Base-by-base conservation (phyloP, 1,284 basidiomycete genomes). In the Tilletia setariae region DNA sequence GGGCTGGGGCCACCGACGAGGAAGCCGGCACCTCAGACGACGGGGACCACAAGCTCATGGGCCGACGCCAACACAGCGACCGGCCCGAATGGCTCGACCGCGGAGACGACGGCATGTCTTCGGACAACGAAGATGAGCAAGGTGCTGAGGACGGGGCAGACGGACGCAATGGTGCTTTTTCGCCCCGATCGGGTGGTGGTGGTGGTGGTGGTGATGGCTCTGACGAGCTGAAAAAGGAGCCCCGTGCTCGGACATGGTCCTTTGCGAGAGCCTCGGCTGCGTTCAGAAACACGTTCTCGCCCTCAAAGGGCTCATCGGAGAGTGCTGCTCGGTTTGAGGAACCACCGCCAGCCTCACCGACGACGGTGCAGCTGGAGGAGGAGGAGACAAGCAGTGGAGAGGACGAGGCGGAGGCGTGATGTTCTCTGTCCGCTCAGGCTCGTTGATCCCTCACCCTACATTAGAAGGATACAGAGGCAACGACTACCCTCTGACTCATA, bases 371-470 rank as follows among this genome's bases (percentile, higher is more conserved):
- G n/a, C 7, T 63, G n/a, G 62, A n/a, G n/a, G 53, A 59, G 53
- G 62, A 63, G 9, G 43, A 46, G 62, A 63, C 40, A 8, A 63
- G 43, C 42, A 63, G 62, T 25, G 62, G 62, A 6, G 62, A 63
- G 40, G 43, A 63, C 30, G 43, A 63, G n/a, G n/a, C 62, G 21
- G 51, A 53, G 21, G 28, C 28, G 23, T 53, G 51, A 53, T 40
- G n/a, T n/a, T n/a, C n/a, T n/a, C n/a, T n/a, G n/a, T n/a, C n/a
- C n/a, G n/a, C n/a, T n/a, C n/a, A n/a, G n/a, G n/a, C n/a, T n/a
- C n/a, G n/a, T n/a, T n/a, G n/a, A n/a, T n/a, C n/a, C n/a, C n/a
- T n/a, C n/a, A n/a, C n/a, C n/a, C n/a, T n/a, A n/a, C n/a, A n/a
- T n/a, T n/a, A n/a, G n/a, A n/a, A n/a, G n/a, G n/a, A n/a, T n/a